Percentiles rank a stretch among this genome's conserved stretches.
Evolutionary conservation across 805 yeast genomes (phyloP).

Genomic region (Kazachstania bromeliacearum): DNA sequence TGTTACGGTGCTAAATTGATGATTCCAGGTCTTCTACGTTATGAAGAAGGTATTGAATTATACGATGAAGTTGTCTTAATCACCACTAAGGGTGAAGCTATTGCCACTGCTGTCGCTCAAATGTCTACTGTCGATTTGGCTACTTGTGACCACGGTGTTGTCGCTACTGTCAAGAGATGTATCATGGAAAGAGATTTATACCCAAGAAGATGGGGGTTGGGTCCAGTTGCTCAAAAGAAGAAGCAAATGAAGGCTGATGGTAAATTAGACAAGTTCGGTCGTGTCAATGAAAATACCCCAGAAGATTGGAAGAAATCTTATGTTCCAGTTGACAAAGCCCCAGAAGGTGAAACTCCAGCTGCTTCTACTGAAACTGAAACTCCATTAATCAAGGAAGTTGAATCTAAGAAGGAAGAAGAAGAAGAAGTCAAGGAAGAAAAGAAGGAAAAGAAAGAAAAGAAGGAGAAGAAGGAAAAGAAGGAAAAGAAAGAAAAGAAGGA

Average conservation of each 20-base stretch:
- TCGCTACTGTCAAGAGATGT: constrained; percentile 97
- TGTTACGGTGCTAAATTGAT: constrained; percentile 98
- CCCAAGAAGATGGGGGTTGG: constrained; percentile 99
- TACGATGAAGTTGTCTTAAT: constrained; percentile 96
- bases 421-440: constrained; percentile 52
- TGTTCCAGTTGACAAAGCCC: constrained; percentile 53
- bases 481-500: constrained; percentile 32
- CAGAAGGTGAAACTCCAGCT: constrained; percentile 10
- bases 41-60: constrained; percentile 94
- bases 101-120: constrained; percentile 96
- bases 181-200: constrained; percentile 98
- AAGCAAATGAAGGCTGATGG: constrained; percentile 96
- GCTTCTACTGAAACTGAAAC: constrained; percentile 25
- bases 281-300: constrained; percentile 90
- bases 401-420: constrained; percentile 29
- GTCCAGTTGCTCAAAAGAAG: constrained; percentile 97
- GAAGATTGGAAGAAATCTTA: constrained; percentile 82
- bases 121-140: constrained; percentile 97
- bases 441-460: constrained; percentile 45
- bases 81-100: constrained; percentile 99
- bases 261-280: constrained; percentile 91
- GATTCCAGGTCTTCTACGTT: constrained; percentile 97
- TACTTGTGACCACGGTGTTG: constrained; percentile 96
- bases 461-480: constrained; percentile 45
- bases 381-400: constrained; percentile 32